Evolutionary conservation across 2,329 filamentous ascomycete species (phyloP), one percentile per base, ranked within the genome.

Genomic region (Camptophora hylomeconis): DNA sequence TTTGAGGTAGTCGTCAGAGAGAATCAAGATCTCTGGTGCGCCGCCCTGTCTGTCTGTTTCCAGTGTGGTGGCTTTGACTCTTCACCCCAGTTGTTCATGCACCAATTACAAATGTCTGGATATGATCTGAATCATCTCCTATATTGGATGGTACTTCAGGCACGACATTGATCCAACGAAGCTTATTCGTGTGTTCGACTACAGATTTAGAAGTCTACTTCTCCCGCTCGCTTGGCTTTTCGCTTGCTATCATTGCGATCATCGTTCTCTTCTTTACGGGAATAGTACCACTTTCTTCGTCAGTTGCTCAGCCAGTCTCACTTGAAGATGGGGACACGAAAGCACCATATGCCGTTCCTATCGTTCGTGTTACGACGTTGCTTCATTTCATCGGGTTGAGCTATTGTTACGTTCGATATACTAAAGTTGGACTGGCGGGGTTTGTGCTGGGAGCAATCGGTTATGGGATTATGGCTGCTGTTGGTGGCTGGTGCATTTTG

Each of bases 201-300:
- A 21, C 40, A 71, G 73, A 56, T 14, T 60, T 82, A 17, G 78
- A 84, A 52, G 56, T 69, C 32, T 87, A 87, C 63, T 75, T 86
- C 50, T 72, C 72, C 28, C 76, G 80, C 22, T 71, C 67, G 16
- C 65, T 83, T 2, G 80, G 77, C 38, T 59, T 86, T 32, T 59
- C 72, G 17, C 65, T 83, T 24, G 58, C 84, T 13, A 58, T 72
- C 7, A 56, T 87, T 16, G 73, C 72, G 17, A 47, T 74, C 5
- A 54, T 79, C 8, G 65, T 67, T n/a, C 54, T 84, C 20, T 61
- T 81, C 19, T 63, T 86, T 17, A 79, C 78, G 0, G 81, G 80
- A 25, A 66, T 68, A 2, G 61, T 87, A 4, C 80, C 80, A 1
- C 53, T 84, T 8, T 66, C 63, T 1, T 65, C 67, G n/a, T 49